Percentiles rank a stretch among this genome's conserved stretches.
Conservation (phyloP, 1,284 basidiomycete genomes). For the Coriolopsis trogii region DNA sequence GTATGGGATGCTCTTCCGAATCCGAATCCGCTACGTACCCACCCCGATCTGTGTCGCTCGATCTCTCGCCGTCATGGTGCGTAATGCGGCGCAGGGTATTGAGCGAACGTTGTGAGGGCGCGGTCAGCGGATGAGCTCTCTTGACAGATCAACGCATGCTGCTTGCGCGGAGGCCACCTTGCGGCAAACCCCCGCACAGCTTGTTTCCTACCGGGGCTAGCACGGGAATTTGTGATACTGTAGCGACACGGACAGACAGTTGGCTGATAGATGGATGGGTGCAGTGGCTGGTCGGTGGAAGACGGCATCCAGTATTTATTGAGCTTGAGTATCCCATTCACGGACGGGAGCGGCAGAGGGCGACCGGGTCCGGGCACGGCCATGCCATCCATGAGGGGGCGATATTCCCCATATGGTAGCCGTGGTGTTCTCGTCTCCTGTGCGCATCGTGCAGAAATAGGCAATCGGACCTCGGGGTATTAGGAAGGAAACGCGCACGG, state of each 20-base stretch:
- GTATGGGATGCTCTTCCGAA: constrained; percentile 4
- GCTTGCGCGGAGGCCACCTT: constrained; percentile 6
- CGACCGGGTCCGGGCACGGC: neutral
- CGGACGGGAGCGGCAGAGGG: neutral
- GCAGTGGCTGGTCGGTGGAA: neutral
- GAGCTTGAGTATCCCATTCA: neutral
- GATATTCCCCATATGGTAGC: constrained; percentile 13
- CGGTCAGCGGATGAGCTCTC: constrained; percentile 3
- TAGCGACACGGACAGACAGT: constrained; percentile 19
- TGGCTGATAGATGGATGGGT: constrained; percentile 17
- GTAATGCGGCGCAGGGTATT: neutral
- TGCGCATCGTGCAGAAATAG: too few species aligned
- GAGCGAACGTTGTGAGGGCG: neutral
- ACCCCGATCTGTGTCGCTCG: constrained; percentile 3
- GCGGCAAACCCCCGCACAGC: constrained; percentile 19
- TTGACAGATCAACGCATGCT: constrained; percentile 19
- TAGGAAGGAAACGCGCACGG: constrained; percentile 18
- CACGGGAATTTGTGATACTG: constrained; percentile 15
- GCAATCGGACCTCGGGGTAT: too few species aligned
- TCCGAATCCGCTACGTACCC: neutral
- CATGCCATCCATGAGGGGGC: neutral
- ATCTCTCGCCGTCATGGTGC: neutral
- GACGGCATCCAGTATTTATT: too few species aligned
- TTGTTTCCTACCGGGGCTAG: constrained; percentile 7
- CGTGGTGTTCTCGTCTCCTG: constrained; percentile 14